Evolutionary conservation across 2,329 filamentous ascomycete genomes (phyloP), one percentile per base, ranked within the genome.

Genomic region (Neofusicoccum umdonicola): DNA sequence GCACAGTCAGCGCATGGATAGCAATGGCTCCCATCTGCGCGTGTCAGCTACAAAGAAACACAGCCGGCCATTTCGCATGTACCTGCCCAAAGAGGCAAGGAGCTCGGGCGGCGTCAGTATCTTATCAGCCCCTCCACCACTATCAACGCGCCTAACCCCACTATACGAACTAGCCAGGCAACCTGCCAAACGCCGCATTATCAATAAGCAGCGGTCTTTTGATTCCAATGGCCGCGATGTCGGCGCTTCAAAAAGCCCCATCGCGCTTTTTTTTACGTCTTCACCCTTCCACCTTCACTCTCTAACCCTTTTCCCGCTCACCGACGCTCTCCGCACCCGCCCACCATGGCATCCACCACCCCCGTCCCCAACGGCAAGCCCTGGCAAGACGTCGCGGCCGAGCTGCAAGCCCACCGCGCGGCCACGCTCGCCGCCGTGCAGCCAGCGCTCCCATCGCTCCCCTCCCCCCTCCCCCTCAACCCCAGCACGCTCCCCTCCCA

Each of bases 311-410:
- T 9, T 56, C n/a, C 37, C 35, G 13, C 13, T 12, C 48, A 34
- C 19, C 34, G 13, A 12, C 4, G 19, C 7, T 27, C 17, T 27
- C 45, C 19, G 3, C 45, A 22, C 7, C 45, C 22, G 31, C 35
- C 47, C 17, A 48, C 22, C 41, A 62, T 62, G 60, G 52, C 52
- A 3, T 45, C 54, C 9, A 39, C 60, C 11, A 1, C 27, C 37
- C 60, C 62, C 31, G 9, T 51, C 35, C 44, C 52, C 35, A 51
- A 13, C 62, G 35, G 13, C 35, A 50, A 51, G 54, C 69, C 71
- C 63, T 85, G 83, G 82, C 75, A 83, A 67, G 74, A 79, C 35
- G 79, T 83, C n/a, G 81, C 81, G 37, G 71, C 75, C 47, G 77
- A 80, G 65, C 75, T 79, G 48, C 82, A 82, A 66, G 73, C 78